Evolutionary conservation across 805 yeast species (phyloP).

Genomic region (Yarrowia phangngaensis): DNA sequence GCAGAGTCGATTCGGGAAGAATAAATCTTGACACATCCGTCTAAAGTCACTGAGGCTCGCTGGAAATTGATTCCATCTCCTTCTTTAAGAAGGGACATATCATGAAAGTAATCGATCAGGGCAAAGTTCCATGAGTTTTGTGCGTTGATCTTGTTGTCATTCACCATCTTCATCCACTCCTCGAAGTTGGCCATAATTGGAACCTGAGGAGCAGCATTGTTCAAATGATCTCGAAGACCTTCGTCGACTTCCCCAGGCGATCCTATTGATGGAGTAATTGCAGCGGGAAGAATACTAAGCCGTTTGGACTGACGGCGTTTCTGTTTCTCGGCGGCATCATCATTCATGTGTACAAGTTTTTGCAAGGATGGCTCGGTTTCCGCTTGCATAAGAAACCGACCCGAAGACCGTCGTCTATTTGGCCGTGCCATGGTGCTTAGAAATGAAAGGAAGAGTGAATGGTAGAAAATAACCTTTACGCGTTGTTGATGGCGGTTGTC

Average conservation of each 20-base stretch:
- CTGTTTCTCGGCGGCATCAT: constrained; percentile 35
- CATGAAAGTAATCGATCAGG: constrained; percentile 86
- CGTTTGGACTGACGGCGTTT: constrained; percentile 29
- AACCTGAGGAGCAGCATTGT: constrained; percentile 20
- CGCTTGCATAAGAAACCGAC: constrained; percentile 10
- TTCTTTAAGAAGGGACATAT: constrained; percentile 66
- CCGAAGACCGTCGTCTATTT: constrained; percentile 19
- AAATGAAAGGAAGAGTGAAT: not conserved
- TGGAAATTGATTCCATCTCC: constrained; percentile 83
- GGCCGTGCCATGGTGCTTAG: constrained; percentile 4
- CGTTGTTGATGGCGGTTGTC: constrained; percentile 11
- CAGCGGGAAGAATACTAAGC: constrained; percentile 16
- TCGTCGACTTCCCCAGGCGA: constrained; percentile 18
- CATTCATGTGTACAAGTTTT: constrained; percentile 31
- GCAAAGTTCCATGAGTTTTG: constrained; percentile 88
- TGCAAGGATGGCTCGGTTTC: constrained; percentile 10
- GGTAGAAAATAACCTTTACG: constrained; percentile 5
- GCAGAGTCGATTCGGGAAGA: constrained; percentile 88
- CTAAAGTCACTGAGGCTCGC: constrained; percentile 84
- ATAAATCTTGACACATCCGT: constrained; percentile 92
- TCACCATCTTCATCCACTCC: constrained; percentile 77
- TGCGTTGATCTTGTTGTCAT: constrained; percentile 78
- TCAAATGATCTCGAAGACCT: constrained; percentile 7
- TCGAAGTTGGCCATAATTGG: constrained; percentile 51
- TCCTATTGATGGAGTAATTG: not conserved